Evolutionary conservation across 257 asterid species (phyloP), one percentile per base, ranked within the genome.

Genomic region (Solanum medicagineum): DNA sequence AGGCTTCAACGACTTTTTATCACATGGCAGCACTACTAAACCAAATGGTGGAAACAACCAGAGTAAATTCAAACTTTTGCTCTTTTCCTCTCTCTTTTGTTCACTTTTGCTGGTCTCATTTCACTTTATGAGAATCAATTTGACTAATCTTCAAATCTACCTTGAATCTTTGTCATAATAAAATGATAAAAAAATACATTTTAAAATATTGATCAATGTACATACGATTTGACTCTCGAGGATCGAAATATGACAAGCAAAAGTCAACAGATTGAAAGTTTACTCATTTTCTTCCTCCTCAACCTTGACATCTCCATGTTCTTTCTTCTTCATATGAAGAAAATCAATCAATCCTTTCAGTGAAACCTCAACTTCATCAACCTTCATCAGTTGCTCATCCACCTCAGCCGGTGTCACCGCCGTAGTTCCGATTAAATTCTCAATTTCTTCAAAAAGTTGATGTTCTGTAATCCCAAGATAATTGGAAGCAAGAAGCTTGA

Each of bases 351-450:
- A 24, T 36, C 94, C 92, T 71, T 57, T 60, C 13, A 93, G 93
- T 5, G 90, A 54, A 85, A 60, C 85, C 62, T 89, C 87, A 24
- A 86, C 79, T 2, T 92, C 93, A 24, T 91, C 93, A 7, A 60
- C 70, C 90, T 89, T 92, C 88, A 93, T 89, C 84, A 94, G 89
- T 77, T 91, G 93, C 92, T 93, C 97, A 0, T 96, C 97, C 36
- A 93, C 93, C 87, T 93, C 95, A 10, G 98, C 97, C 0, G 97
- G 98, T 2, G 95, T 93, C 2, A 87, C 90, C 4, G 89, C 85
- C 0, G 89, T 90, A 4, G 24, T 81, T 32, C 2, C 59, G 3
- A 94, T 85, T 85, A 85, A 83, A 2, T 80, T 90, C 81, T 91
- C 94, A 8, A 91, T 90, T 83, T 94, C 91, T 85, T 85, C 44